phyloP scores from a whole-genome alignment of 371 early-diverging fungal genomes.

The Mucor plumbeus region DNA sequence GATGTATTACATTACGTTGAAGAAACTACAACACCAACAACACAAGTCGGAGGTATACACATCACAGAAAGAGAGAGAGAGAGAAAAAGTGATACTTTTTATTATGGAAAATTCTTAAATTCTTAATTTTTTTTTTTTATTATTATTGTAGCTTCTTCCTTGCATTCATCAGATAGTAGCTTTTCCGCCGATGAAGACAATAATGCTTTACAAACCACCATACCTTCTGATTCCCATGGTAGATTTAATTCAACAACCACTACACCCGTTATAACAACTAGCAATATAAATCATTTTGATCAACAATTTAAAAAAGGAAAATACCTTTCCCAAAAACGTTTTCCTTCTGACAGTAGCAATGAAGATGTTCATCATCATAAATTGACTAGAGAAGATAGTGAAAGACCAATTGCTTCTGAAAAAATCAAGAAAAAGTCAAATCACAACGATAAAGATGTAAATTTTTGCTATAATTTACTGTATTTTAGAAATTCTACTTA shows the following conservation, averaged over 20 bases:
- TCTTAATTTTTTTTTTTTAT: no score
- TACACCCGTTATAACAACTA: conserved; percentile 48
- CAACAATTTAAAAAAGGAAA: conserved; percentile 18
- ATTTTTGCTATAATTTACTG: not conserved
- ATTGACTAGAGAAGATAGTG: conserved; percentile 56
- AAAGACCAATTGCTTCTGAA: conserved; percentile 58
- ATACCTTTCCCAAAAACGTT: conserved; percentile 2
- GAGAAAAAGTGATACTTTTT: not conserved
- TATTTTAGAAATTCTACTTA: not conserved
- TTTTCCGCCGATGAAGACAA: conserved; percentile 37
- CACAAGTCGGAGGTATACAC: conserved; percentile 20
- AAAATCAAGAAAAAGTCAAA: conserved; percentile 55
- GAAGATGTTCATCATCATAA: conserved; percentile 45
- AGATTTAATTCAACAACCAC: conserved; percentile 36
- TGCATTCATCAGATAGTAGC: conserved; percentile 50
- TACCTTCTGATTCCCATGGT: conserved; percentile 29
- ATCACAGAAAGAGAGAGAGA: no score
- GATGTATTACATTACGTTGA: conserved; percentile 7
- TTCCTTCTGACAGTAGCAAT: conserved; percentile 35
- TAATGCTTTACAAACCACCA: conserved; percentile 22
- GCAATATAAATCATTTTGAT: not conserved
- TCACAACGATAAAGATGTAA: conserved; percentile 45
- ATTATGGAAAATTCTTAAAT: not conserved
- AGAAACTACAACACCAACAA: conserved; percentile 2
- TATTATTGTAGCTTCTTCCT: conserved; percentile 31